A percentile compares a stretch with the other conserved stretches of the same genome.
Conservation (phyloP, 2,329 filamentous ascomycete species). For the Kalaharituber pfeilii region DNA sequence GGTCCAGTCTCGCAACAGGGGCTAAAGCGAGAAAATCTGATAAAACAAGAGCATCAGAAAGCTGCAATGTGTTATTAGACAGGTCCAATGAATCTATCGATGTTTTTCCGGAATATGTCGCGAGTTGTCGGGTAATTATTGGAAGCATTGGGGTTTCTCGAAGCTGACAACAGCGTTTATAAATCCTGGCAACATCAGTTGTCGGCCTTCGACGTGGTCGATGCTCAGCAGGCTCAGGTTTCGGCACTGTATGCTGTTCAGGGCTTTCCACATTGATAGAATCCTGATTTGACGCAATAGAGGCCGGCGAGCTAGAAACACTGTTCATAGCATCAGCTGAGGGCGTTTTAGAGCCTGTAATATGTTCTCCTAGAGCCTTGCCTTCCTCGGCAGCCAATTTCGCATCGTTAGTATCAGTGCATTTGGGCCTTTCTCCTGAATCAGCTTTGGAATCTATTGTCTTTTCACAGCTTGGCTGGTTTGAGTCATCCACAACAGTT, state of each 20-base stretch:
- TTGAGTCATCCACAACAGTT: slow-evolving; percentile 21
- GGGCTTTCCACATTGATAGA: background rate
- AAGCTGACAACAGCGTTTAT: slow-evolving; percentile 82
- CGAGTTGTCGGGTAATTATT: slow-evolving; percentile 77
- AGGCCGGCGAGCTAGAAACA: background rate
- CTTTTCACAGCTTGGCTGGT: slow-evolving; percentile 44
- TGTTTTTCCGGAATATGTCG: slow-evolving; percentile 5
- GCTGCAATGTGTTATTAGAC: slow-evolving; percentile 64
- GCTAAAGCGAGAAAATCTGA: slow-evolving; percentile 91
- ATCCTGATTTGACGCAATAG: background rate
- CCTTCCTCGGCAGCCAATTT: background rate
- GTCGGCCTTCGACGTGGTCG: slow-evolving; percentile 45
- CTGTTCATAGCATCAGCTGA: background rate
- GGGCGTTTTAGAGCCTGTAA: background rate
- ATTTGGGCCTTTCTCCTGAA: slow-evolving; percentile 78
- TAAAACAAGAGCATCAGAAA: slow-evolving; percentile 69
- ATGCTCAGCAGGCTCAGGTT: slow-evolving; percentile 36
- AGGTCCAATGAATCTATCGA: slow-evolving; percentile 48
- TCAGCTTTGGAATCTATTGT: slow-evolving; percentile 94
- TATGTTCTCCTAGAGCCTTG: background rate
- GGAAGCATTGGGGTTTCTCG: slow-evolving; percentile 84
- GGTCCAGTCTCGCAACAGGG: slow-evolving; percentile 65
- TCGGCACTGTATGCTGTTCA: slow-evolving; percentile 22
- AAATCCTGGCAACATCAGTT: slow-evolving; percentile 80
- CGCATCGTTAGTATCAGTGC: slow-evolving; percentile 25